phyloP scores from a whole-genome alignment of 139 green algal species.

The Coelastrella sp. region DNA sequence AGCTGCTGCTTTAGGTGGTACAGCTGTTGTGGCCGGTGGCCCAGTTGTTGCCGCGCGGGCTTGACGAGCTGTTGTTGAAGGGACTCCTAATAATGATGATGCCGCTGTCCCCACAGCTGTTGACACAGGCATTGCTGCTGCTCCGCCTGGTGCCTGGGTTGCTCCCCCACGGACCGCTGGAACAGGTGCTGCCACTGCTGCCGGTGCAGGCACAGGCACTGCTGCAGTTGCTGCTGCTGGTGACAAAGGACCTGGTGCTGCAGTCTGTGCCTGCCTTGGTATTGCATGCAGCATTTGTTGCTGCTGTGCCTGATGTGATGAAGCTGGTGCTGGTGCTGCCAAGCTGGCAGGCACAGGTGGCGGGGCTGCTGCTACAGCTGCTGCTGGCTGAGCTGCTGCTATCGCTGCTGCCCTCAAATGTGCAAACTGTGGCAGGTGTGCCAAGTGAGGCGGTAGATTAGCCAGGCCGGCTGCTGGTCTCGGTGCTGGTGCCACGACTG shows the following conservation, averaged over 20 bases:
- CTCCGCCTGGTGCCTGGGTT: no score
- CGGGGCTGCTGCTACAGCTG: slow-evolving; percentile 15
- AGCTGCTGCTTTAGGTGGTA: background rate
- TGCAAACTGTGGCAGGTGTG: slow-evolving; percentile 32
- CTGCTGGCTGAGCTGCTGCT: background rate
- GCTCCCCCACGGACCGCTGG: background rate
- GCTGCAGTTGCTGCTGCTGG: background rate
- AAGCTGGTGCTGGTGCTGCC: background rate
- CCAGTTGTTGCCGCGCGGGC: no score
- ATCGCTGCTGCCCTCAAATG: background rate
- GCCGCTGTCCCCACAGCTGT: no score
- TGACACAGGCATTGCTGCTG: no score
- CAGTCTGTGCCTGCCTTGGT: background rate
- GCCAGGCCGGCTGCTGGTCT: background rate
- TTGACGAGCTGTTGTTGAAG: no score
- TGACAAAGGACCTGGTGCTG: background rate
- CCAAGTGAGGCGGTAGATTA: slow-evolving; percentile 12
- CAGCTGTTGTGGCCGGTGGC: no score
- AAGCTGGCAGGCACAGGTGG: background rate
- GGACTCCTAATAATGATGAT: no score
- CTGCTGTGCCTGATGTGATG: background rate
- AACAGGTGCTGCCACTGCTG: background rate
- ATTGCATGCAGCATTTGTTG: background rate
- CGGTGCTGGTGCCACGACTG: slow-evolving; percentile 23
- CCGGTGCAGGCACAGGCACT: background rate